These are phyloP conservation scores for Malus hybrid DNA, from an alignment of 331 rosid species.

Conservation along the genomic window DNA sequence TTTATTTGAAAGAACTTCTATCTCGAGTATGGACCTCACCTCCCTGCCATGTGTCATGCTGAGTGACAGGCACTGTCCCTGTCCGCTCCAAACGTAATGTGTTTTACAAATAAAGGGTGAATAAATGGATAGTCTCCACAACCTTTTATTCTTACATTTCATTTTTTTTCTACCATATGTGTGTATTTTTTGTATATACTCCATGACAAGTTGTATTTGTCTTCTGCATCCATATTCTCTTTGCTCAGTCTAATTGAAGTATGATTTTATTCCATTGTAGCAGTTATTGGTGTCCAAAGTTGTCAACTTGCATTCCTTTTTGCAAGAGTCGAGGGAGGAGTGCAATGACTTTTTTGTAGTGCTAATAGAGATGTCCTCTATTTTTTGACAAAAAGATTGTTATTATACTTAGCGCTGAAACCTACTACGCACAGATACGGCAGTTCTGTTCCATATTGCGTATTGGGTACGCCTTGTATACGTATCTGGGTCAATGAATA, in stretches of 20 bases:
- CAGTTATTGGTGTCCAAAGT: no score
- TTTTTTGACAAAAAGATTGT: no score
- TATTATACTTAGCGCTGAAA: no score
- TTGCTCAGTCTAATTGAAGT: background rate
- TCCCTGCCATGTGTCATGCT: background rate
- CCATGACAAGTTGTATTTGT: background rate
- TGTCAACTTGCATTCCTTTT: no score
- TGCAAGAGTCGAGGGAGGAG: no score
- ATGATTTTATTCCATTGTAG: background rate
- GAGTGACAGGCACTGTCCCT: background rate
- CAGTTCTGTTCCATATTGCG: no score
- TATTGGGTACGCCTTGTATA: no score
- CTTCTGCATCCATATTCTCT: background rate
- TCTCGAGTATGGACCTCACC: background rate
- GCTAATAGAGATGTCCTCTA: no score
- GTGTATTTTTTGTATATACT: background rate
- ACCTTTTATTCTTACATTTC: background rate
- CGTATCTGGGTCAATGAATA: no score
- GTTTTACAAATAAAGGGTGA: background rate
- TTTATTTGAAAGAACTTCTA: background rate
- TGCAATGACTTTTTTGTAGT: no score
- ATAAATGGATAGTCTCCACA: background rate
- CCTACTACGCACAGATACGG: no score
- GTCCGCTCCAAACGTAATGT: background rate
- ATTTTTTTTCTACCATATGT: background rate